Base-by-base conservation (phyloP, 148 eudicot species). In the Camellia lanceoleosa region DNA sequence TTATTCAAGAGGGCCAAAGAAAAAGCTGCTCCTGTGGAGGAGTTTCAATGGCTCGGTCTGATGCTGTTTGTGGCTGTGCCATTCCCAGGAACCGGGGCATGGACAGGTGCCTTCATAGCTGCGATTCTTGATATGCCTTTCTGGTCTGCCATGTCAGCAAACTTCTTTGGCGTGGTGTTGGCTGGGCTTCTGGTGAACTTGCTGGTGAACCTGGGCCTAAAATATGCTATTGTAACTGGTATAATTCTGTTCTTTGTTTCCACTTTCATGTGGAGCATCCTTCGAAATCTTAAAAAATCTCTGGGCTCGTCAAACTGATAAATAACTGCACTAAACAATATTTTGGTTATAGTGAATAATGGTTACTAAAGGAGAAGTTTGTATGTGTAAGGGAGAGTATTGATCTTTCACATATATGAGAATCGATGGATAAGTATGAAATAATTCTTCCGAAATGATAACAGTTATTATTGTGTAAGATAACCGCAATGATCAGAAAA, bases 61-160 rank as follows among this genome's bases (percentile, higher is more conserved):
- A 96, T 96, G 99, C 85, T 96, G 81, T 93, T 96, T 76, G 99
- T 96, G 70, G 99, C 98, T 2, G 99, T 92, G 62, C 99, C 99
- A 11, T 96, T 93, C 70, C 99, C 97, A 13, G 99, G 98, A 16
- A 93, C 99, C 0, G 99, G 99, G 54, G 99, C 99, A 56, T 95
- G 99, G 98, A 90, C 92, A 15, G 99, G 99, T 66, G 97, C 99
- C 56, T 87, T 93, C 72, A 87, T 96, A 44, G 97, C 99, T 65
- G 91, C 98, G 12, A 84, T 96, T 69, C 89, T 96, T 15, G 98
- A 96, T 71, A 96, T 96, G 92, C 99, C 98, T 13, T 91, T 93
- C 76, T 91, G 97, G 97, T 44, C 90, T 55, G 99, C 90, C 49
- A 73, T 93, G n/a, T 87, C 97, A 3, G 95, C 98, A 9, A 93